Evolutionary conservation across 108 stramenopile species (phyloP), one percentile per base, ranked within the genome.

Genomic region (Cylindrotheca closterium): DNA sequence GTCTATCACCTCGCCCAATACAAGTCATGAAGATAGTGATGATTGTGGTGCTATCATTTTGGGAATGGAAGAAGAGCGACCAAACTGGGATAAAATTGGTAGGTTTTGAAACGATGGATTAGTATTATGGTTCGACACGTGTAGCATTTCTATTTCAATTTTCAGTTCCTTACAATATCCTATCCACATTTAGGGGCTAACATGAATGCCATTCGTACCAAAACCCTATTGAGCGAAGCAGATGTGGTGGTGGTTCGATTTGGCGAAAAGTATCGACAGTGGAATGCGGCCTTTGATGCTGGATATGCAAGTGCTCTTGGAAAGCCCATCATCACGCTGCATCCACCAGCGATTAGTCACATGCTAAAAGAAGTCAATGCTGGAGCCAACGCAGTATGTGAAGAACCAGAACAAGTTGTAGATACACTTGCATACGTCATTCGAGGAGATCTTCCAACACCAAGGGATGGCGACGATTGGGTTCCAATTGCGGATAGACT

Each of bases 301-400:
- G 93, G 89, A 8, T 94, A 86, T 68, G 93, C 93, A 3, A 63
- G 79, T 3, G 93, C 93, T 23, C 33, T 84, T 63, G 81, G 78
- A 10, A 94, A 89, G 55, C 71, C 84, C 0, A 74, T 94, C 32
- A 87, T 94, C 22, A 90, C 88, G 1, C 52, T 94, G 55, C 93
- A 94, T 74, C 88, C 90, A 7, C 85, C 90, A 4, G 67, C 52
- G 28, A 63, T 94, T 7, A 81, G 80, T 17, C 93, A 94, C 73
- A 94, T 94, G 93, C 75, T 94, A 42, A 94, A 94, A 77, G 93
- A 94, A 66, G 89, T 91, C 50, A 91, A 91, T 73, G 83, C 84
- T 3, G 68, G 70, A 57, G 86, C 93, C 30, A 81, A 61, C 60
- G 78, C 73, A 3, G 93, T 91, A 49, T 89, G 88, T 51, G 80